Evolutionary conservation across 495 filamentous ascomycete species (phyloP).

Genomic region (Delitschia confertaspora): DNA sequence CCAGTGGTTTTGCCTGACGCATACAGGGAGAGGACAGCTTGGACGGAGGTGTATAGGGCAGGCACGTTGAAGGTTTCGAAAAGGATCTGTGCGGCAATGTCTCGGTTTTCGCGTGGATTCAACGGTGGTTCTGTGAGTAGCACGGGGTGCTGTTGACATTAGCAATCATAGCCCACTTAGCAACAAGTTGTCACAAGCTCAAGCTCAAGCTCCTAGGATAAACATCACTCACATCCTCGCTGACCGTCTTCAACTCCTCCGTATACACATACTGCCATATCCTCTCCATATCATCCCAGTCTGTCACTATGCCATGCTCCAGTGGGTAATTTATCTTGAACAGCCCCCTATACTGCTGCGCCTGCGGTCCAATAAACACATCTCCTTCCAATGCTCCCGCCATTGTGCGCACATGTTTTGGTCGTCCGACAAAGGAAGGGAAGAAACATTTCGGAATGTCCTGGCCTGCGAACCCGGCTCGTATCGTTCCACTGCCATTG

Average conservation of each 20-base stretch:
- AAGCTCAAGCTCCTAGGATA: neutral
- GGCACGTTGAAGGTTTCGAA: conserved; percentile 99
- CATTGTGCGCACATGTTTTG: conserved; percentile 92
- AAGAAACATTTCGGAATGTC: conserved; percentile 94
- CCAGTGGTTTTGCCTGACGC: conserved; percentile 99
- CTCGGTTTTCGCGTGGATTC: conserved; percentile 91
- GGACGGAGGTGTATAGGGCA: conserved; percentile 99
- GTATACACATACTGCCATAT: conserved; percentile 90
- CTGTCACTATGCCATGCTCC: conserved; percentile 96
- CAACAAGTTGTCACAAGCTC: conserved; percentile 14
- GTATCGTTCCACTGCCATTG: conserved; percentile 96
- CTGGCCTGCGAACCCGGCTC: conserved; percentile 93
- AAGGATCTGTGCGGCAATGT: conserved; percentile 93
- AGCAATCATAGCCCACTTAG: no score
- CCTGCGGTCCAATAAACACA: conserved; percentile 89
- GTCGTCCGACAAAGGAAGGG: conserved; percentile 94
- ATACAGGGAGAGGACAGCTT: conserved; percentile 98
- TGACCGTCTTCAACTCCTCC: conserved; percentile 83
- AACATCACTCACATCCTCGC: conserved; percentile 65
- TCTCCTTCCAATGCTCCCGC: conserved; percentile 94
- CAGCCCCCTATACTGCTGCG: conserved; percentile 84
- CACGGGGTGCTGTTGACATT: conserved; percentile 72
- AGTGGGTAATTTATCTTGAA: conserved; percentile 93
- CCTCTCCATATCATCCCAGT: conserved; percentile 99
- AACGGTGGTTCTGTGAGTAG: conserved; percentile 94